These are phyloP conservation scores for Quercus lobata DNA, from an alignment of 331 rosid species.

Conservation along the genomic window DNA sequence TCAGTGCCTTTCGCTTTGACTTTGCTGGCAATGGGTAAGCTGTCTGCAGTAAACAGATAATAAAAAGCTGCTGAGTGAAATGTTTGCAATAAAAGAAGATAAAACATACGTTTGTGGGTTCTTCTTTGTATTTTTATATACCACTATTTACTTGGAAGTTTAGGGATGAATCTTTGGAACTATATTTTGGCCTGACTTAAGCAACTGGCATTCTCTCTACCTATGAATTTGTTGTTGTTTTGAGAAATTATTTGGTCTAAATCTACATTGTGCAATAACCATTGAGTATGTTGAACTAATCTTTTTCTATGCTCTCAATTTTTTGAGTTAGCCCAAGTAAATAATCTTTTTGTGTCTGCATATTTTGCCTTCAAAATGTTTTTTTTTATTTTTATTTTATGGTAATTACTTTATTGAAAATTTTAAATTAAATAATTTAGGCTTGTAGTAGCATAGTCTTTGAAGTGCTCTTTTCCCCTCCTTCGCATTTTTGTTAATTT, in stretches of 20 bases:
- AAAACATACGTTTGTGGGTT: neutral
- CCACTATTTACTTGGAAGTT: neutral
- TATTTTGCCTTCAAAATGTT: neutral
- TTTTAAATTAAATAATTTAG: neutral
- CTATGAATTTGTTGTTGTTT: neutral
- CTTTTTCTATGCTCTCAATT: neutral
- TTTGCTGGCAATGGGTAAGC: constrained; percentile 92
- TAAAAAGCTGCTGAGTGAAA: neutral
- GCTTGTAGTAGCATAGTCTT: neutral
- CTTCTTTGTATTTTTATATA: neutral
- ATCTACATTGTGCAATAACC: neutral
- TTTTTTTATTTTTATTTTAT: neutral
- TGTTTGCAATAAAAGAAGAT: neutral
- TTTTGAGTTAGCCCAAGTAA: neutral
- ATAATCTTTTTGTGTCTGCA: neutral
- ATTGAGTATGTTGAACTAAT: neutral
- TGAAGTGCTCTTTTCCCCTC: neutral
- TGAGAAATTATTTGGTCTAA: neutral
- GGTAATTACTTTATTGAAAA: neutral
- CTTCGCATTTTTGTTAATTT: neutral
- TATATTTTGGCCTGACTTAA: neutral
- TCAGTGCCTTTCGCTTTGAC: constrained; percentile 75
- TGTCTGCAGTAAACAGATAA: neutral
- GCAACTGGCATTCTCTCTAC: neutral
- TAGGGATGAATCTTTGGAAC: neutral